A percentile compares a stretch with the other conserved stretches of the same genome.
phyloP scores from a whole-genome alignment of 345 rosid genomes.

The Linum tenue region DNA sequence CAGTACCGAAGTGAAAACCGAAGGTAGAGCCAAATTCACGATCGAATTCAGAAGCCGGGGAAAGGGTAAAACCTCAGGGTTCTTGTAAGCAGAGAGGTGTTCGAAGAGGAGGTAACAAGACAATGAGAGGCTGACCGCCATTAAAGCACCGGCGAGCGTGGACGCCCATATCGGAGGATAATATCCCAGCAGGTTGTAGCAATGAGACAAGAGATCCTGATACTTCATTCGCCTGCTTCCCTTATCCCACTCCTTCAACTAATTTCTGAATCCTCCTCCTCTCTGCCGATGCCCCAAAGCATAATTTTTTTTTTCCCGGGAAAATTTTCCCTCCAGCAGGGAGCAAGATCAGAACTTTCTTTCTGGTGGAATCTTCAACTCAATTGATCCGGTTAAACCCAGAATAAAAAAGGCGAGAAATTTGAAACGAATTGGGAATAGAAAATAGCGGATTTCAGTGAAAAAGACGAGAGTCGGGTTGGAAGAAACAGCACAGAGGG shows the following conservation, averaged over 20 bases:
- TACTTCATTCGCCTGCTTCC: neutral
- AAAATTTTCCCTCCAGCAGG: no score
- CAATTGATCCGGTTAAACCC: neutral
- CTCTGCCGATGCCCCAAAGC: no score
- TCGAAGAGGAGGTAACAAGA: slow-evolving; percentile 83
- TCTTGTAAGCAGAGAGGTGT: slow-evolving; percentile 89
- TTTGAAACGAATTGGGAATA: neutral
- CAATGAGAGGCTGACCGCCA: slow-evolving; percentile 47
- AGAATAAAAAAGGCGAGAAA: neutral
- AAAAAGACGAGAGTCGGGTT: neutral
- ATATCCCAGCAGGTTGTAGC: neutral
- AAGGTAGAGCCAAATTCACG: neutral
- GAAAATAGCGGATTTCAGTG: neutral
- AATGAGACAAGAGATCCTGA: neutral
- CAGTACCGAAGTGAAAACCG: neutral
- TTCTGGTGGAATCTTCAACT: neutral
- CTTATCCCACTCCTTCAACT: neutral
- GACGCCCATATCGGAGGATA: slow-evolving; percentile 42
- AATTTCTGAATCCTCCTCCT: neutral
- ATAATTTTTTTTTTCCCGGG: no score
- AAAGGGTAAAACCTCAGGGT: slow-evolving; percentile 63
- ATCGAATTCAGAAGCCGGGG: neutral
- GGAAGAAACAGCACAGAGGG: neutral
- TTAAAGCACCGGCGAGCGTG: slow-evolving; percentile 48
- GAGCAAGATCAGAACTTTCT: no score